Evolutionary conservation across 1,139 yeast species (phyloP).

Genomic region (Candida pseudoviswanathii): DNA sequence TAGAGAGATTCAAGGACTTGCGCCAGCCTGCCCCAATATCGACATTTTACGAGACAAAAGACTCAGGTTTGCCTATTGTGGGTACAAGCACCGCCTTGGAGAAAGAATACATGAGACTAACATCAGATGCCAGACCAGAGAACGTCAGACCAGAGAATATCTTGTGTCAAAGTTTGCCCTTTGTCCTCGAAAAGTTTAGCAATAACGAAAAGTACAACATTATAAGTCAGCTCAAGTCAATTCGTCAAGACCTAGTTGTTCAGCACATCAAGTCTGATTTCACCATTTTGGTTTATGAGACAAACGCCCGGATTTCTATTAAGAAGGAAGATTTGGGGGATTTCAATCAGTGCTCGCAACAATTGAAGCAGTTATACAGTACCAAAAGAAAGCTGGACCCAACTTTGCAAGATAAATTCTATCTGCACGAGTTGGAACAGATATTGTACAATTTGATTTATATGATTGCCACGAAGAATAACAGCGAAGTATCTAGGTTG

Average conservation of each 20-base stretch:
- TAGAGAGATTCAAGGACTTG: slow-evolving; percentile 46
- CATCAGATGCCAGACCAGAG: slow-evolving; percentile 90
- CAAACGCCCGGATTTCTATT: slow-evolving; percentile 85
- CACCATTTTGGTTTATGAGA: slow-evolving; percentile 78
- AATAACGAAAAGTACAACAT: slow-evolving; percentile 60
- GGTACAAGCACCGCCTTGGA: slow-evolving; percentile 72
- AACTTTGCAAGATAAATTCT: slow-evolving; percentile 17
- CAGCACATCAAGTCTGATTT: slow-evolving; percentile 84
- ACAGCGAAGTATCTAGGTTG: slow-evolving; percentile 46
- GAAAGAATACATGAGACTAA: slow-evolving; percentile 77
- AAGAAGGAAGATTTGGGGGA: slow-evolving; percentile 87
- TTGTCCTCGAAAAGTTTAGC: slow-evolving; percentile 56
- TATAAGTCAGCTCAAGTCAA: slow-evolving; percentile 87
- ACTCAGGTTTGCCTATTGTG: slow-evolving; percentile 34
- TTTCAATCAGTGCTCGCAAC: slow-evolving; percentile 92
- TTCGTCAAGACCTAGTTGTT: slow-evolving; percentile 91
- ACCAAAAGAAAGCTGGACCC: slow-evolving; percentile 18
- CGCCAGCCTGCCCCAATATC: slow-evolving; percentile 5
- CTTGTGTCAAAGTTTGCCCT: slow-evolving; percentile 57
- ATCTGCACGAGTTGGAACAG: slow-evolving; percentile 55
- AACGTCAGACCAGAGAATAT: slow-evolving; percentile 73
- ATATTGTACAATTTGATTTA: slow-evolving; percentile 76
- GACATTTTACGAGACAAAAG: slow-evolving; percentile 2
- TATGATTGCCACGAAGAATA: slow-evolving; percentile 74
- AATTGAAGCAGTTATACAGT: slow-evolving; percentile 64